Evolutionary conservation across 2,329 filamentous ascomycete species (phyloP), one percentile per base, ranked within the genome.

Genomic region (Fusarium sp.): DNA sequence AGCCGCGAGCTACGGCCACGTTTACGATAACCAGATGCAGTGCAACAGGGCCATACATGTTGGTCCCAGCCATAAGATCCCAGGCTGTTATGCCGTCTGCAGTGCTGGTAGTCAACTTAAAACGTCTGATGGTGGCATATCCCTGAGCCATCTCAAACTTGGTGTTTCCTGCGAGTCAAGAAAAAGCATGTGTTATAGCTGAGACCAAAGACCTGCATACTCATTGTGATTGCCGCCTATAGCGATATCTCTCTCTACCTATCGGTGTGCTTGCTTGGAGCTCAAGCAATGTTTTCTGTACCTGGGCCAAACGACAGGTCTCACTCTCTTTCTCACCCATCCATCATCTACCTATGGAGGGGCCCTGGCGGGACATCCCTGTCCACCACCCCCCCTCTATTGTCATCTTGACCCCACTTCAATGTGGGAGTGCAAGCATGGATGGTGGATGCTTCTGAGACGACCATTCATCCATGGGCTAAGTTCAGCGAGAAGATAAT

Each of bases 341-440:
- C 32, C 32, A 52, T 34, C 34, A 42, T 24, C 14, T 14, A 44
- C 25, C 14, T 14, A 44, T 44, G 41, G 41, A 53, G 32, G 46
- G 37, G 37, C 62, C 46, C 34, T 37, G 22, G 56, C 47, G 34
- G 44, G 57, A 48, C 27, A 60, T 49, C 69, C 71, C 44, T 70
- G 71, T 60, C 42, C 59, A 59, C 57, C 59, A 63, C 53, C 57
- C 67, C 70, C 61, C 60, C 61, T 64, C 64, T 47, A 69, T 64
- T 65, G 67, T 73, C 72, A 74, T 73, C 65, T 62, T 54, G 58
- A 69, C 72, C 68, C 72, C 72, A 74, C 72, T 67, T 49, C 61
- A 44, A 53, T 47, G 40, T 54, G 61, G 61, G 48, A 42, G 49
- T 20, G 49, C 32, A 53, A 55, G 51, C 60, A 64, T 65, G 62